Evolutionary conservation across 2,329 filamentous ascomycete species (phyloP).

Genomic region (Zymoseptoria tritici): DNA sequence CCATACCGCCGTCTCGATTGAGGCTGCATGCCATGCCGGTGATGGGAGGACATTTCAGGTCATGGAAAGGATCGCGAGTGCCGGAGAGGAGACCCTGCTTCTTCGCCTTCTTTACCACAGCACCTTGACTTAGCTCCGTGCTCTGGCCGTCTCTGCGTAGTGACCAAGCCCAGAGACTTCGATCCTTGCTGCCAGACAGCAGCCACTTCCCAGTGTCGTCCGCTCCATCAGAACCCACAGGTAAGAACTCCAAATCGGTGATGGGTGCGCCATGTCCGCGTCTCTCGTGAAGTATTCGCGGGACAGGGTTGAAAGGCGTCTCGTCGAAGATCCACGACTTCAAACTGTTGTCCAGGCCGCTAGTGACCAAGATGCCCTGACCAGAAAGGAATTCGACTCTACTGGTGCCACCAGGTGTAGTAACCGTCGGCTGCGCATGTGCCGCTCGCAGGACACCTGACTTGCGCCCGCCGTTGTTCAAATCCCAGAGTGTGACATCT

Average conservation of each 20-base stretch:
- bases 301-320: constrained; percentile 78
- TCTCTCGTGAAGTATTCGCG: constrained; percentile 74
- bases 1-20: constrained; percentile 91
- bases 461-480: constrained; percentile 80
- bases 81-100: constrained; percentile 64
- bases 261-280: constrained; percentile 86
- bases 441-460: constrained; percentile 81
- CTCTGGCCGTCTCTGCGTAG: constrained; percentile 90
- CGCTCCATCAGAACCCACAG: constrained; percentile 79
- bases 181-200: constrained; percentile 78
- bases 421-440: constrained; percentile 69
- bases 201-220: constrained; percentile 91
- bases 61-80: constrained; percentile 40
- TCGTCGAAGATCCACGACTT: constrained; percentile 97
- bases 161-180: constrained; percentile 95
- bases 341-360: constrained; percentile 85
- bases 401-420: constrained; percentile 70
- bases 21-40: constrained; percentile 85
- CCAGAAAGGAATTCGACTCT: constrained; percentile 83
- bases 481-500: constrained; percentile 92
- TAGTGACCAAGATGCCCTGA: constrained; percentile 83
- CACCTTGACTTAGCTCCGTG: constrained; percentile 85
- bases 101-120: constrained; percentile 79
- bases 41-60: constrained; percentile 82
- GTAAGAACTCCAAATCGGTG: constrained; percentile 74